Base-by-base conservation (phyloP, 805 yeast species). In the Wilhelminamyces savonicus region DNA sequence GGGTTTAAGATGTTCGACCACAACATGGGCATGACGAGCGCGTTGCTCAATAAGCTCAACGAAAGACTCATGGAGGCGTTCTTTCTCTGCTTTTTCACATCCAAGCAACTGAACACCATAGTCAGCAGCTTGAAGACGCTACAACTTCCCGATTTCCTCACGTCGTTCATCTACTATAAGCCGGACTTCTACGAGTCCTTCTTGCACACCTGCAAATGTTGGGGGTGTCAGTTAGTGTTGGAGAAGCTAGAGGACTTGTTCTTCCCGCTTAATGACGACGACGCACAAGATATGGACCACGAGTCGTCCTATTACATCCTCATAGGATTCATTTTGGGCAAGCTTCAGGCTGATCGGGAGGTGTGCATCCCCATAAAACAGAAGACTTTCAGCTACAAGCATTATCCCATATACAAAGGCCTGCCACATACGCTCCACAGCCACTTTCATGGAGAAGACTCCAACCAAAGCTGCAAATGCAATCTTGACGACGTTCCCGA, bases 1-100 rank as follows among this genome's bases (percentile, higher is more conserved):
- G 57, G 59, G 3, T 56, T 54, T 37, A 59, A 59, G 34, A 59
- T 56, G 61, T 57, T 55, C 43, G 62, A 48, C 27, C 44, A 40
- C 29, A 45, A 43, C n/a, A 41, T 49, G 37, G 53, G 52, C 8
- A 45, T 57, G 52, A 42, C 61, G 12, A 50, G 54, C 21, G 13
- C 21, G 13, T 35, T 50, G n/a, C 42, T 59, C 30, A 57, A 58
- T 36, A 44, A 54, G 33, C 35, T 57, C 27, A 57, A 57, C 38
- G 56, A 56, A 31, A 38, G 55, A 25, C 37, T 58, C 9, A 56
- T 59, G 49, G 62, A 56, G 30, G 56, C 61, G n/a, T 58, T 59
- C 23, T 56, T 59, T 31, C 35, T 53, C 10, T 39, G 50, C 13
- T 48, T 56, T 29, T 43, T 51, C 24, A 21, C 41, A 2, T 16